A percentile compares a stretch with the other conserved stretches of the same genome.
Conservation (phyloP, 2,329 filamentous ascomycete genomes). For the Aspergillus fischeri region DNA sequence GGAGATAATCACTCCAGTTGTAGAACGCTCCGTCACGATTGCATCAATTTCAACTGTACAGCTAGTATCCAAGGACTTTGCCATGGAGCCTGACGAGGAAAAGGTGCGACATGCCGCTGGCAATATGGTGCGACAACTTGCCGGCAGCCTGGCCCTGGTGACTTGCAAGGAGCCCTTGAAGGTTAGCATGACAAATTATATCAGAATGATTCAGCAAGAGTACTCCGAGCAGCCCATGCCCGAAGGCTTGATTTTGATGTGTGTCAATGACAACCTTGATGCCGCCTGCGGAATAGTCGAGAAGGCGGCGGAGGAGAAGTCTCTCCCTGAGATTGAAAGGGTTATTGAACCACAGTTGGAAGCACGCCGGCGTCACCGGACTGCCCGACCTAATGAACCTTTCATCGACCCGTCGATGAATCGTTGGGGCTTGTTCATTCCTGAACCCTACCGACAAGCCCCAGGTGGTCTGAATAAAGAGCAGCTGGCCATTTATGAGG, state of each 20-base stretch:
- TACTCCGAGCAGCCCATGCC: slow-evolving; percentile 69
- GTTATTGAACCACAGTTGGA: slow-evolving; percentile 81
- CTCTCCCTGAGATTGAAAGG: slow-evolving; percentile 89
- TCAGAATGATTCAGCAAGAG: slow-evolving; percentile 73
- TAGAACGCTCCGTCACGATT: slow-evolving; percentile 95
- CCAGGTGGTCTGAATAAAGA: slow-evolving; percentile 80
- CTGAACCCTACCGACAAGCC: slow-evolving; percentile 84
- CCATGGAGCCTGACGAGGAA: slow-evolving; percentile 85
- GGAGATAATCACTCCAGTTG: slow-evolving; percentile 96
- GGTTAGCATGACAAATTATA: slow-evolving; percentile 96
- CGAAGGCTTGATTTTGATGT: slow-evolving; percentile 95
- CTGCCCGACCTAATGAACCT: slow-evolving; percentile 72
- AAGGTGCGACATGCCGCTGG: slow-evolving; percentile 81
- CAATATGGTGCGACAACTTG: slow-evolving; percentile 91
- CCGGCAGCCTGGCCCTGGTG: slow-evolving; percentile 90
- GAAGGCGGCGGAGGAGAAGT: slow-evolving; percentile 89
- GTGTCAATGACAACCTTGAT: slow-evolving; percentile 96
- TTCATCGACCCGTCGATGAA: slow-evolving; percentile 80
- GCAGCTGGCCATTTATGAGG: slow-evolving; percentile 93
- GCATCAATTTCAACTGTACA: slow-evolving; percentile 94
- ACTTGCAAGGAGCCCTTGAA: slow-evolving; percentile 96
- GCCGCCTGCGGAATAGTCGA: slow-evolving; percentile 91
- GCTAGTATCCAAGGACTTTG: slow-evolving; percentile 94
- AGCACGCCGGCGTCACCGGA: slow-evolving; percentile 68
- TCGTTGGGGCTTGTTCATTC: slow-evolving; percentile 90